Base-by-base conservation (phyloP, 2,329 filamentous ascomycete genomes). In the Intubia oerlemansii region DNA sequence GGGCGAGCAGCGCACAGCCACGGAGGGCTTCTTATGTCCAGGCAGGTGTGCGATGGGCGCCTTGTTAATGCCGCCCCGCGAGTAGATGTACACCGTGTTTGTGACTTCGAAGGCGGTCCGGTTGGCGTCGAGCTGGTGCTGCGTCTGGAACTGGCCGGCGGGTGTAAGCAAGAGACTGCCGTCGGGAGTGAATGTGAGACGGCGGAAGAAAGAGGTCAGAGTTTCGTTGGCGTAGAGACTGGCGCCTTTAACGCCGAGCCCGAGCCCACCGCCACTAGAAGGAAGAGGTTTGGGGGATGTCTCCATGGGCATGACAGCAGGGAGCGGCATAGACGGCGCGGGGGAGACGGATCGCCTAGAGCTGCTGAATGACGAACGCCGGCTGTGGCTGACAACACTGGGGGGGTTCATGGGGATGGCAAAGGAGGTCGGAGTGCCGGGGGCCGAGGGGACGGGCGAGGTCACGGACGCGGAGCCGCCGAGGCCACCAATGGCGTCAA, bases 1-100 rank as follows among this genome's bases (percentile, higher is more conserved):
- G 1, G 88, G 88, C 10, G 85, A 98, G 47, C 88, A 98, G 44
- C 80, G 80, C 34, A 98, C 80, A 2, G 84, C 88, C 9, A 98
- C 80, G 0, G 88, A 95, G 0, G 88, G 88, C 50, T 98, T 98
- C 58, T 93, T 98, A 51, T 95, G 85, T 2, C 88, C 88, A 0
- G 88, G 88, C 6, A 98, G 62, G 50, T 95, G 88, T 6, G 85
- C 82, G 32, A 95, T 77, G 3, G 88, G 88, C 2, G 88, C 82
- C 47, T 90, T 93, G 53, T 93, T 95, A 44, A 98, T 81, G 15
- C 88, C 88, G 17, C 84, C 88, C 41, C 88, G 65, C 0, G 85
- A 93, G 50, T 98, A 98, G 30, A 98, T 88, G 51, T 98, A 98
- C 14, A 98, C 90, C 0, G 88, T 98, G 45, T 98, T 98, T 41